Evolutionary conservation across 176 grass and related monocot species (phyloP), one percentile per base, ranked within the genome.

Genomic region (Melocanna baccifera): DNA sequence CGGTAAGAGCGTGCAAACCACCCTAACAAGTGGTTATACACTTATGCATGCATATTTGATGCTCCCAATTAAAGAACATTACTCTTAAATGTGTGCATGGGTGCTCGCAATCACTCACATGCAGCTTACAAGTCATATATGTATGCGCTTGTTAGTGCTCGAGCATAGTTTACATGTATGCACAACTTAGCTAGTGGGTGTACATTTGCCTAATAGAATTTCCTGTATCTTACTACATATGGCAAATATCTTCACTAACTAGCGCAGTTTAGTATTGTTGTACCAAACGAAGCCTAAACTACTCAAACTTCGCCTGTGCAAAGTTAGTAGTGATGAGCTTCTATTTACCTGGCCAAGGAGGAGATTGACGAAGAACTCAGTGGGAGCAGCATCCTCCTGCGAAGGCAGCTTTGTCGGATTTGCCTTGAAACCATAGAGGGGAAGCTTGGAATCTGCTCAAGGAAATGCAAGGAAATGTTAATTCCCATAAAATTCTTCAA

Each of bases 261-360:
- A 68, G 19, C 11, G 48, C 2, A 18, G 10, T 63, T 62, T 45
- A 28, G 2, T 53, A 42, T 36, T 15, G 14, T 32, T 18, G 3
- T 34, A 34, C 8, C 39, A 40, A 77, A 83, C 5, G 7, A 81
- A 77, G 19, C 57, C 1, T 52, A 80, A 63, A 52, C 30, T 64
- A 64, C 32, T 37, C 29, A 48, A 34, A 20, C 42, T 39, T 18
- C 14, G 73, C n/a, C 65, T 52, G 29, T 6, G 20, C 30, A 64
- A 83, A 64, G 71, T 26, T 26, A 48, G 19, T 48, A 32, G 13
- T 73, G 8, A 29, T 18, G 25, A 46, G 37, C 10, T 73, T 82
- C 23, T 73, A 53, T 66, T 88, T 94, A 98, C 96, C 96, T 94
- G 83, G 12, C 87, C 90, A 48, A 99, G 90, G 62, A 99, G 87